A percentile compares a stretch with the other conserved stretches of the same genome.
These are phyloP conservation scores for Paralagenidium karlingii DNA, from an alignment of 352 stramenopile species.

Conservation along the genomic window DNA sequence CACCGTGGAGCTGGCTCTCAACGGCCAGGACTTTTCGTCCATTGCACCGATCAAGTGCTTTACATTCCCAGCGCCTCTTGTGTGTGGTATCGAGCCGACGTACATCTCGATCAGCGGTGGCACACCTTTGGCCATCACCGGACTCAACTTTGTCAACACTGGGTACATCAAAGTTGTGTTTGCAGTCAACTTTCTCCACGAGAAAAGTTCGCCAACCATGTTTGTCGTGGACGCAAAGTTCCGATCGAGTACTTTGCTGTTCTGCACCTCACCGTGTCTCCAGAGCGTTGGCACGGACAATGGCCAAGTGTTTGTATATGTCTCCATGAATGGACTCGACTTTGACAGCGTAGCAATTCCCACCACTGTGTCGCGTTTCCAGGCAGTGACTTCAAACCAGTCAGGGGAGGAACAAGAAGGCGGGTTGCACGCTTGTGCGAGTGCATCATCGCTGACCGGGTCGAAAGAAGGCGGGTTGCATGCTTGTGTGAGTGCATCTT, in stretches of 20 bases:
- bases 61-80: slow-evolving; percentile 16
- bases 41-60: slow-evolving; percentile 23
- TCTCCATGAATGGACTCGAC: slow-evolving; percentile 38
- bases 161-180: slow-evolving; percentile 30
- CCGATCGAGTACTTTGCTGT: slow-evolving; percentile 23
- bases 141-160: slow-evolving; percentile 37
- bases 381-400: no score
- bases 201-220: slow-evolving; percentile 6
- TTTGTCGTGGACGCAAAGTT: slow-evolving; percentile 41
- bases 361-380: no score
- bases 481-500: no score
- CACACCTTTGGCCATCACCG: slow-evolving; percentile 20
- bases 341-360: slow-evolving; percentile 51
- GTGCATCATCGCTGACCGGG: no score
- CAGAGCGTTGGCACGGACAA: slow-evolving; percentile 8
- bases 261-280: slow-evolving; percentile 26
- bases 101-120: slow-evolving; percentile 29
- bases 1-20: slow-evolving; percentile 37
- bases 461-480: no score
- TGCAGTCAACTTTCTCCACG: slow-evolving; percentile 4
- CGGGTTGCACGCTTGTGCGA: no score
- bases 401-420: no score
- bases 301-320: slow-evolving; percentile 25
- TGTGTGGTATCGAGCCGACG: slow-evolving; percentile 21
- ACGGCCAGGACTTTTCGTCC: slow-evolving; percentile 55